phyloP scores from a whole-genome alignment of 441 rosid genomes.

The Euphorbia schlechtendalii region DNA sequence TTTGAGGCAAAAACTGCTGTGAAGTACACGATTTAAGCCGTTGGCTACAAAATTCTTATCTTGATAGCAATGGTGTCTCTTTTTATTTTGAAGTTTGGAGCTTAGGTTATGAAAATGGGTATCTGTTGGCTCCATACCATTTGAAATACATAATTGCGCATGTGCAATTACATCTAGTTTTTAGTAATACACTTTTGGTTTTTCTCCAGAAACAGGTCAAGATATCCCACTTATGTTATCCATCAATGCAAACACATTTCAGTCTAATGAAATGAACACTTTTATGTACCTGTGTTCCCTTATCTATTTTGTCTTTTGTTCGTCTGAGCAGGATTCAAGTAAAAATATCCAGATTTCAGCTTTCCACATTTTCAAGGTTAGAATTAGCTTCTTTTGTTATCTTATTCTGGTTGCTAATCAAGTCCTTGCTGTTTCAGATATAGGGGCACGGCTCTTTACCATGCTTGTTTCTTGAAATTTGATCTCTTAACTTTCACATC shows the following conservation, averaged over 20 bases:
- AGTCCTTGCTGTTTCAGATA: slow-evolving; percentile 1
- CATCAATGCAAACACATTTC: background rate
- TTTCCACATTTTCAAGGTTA: slow-evolving; percentile 95
- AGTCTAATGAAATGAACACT: background rate
- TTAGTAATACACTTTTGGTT: too few relatives aligned
- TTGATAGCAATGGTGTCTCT: background rate
- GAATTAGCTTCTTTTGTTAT: slow-evolving; percentile 16
- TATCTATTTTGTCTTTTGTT: slow-evolving; percentile 13
- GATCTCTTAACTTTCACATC: background rate
- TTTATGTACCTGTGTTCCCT: background rate
- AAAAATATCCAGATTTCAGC: slow-evolving; percentile 87
- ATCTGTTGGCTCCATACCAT: background rate
- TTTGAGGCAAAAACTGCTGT: slow-evolving; percentile 7
- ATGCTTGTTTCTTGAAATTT: background rate
- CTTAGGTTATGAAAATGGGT: background rate
- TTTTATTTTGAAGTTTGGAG: background rate
- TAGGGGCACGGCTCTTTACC: background rate
- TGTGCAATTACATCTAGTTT: background rate
- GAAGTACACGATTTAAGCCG: background rate
- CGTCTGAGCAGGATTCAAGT: slow-evolving; percentile 75
- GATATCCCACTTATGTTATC: background rate
- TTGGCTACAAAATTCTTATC: background rate
- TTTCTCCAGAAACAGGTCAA: background rate
- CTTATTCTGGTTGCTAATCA: background rate
- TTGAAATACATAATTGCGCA: background rate